Percentiles rank a stretch among this genome's conserved stretches.
phyloP scores from a whole-genome alignment of 345 rosid species.

The Turritis glabra region DNA sequence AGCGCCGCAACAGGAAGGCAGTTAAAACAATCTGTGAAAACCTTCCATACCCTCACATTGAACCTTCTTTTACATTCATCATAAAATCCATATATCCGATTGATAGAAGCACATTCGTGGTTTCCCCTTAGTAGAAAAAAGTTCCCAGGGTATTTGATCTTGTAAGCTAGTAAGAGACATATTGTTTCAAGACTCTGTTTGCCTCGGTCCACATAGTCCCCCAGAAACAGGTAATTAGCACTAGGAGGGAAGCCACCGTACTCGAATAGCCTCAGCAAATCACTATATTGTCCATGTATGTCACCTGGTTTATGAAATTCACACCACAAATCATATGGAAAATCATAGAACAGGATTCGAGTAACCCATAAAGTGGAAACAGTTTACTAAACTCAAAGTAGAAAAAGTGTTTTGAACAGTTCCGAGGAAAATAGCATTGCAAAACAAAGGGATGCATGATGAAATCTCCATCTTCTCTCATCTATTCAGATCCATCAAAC shows the following conservation, averaged over 20 bases:
- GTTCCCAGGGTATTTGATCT: conserved; percentile 90
- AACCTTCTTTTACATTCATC: conserved; percentile 95
- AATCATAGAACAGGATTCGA: neutral
- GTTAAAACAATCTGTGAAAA: conserved; percentile 87
- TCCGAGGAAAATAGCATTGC: neutral
- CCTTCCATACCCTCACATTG: conserved; percentile 90
- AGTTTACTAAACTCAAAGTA: neutral
- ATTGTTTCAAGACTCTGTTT: conserved; percentile 96
- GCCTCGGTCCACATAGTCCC: conserved; percentile 96
- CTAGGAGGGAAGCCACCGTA: conserved; percentile 94
- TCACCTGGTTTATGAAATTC: conserved; percentile 56
- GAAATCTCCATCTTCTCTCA: neutral
- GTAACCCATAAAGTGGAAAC: neutral
- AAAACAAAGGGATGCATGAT: too few relatives aligned
- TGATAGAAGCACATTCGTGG: conserved; percentile 93
- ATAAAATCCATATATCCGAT: conserved; percentile 88
- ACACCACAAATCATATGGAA: neutral
- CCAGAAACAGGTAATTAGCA: conserved; percentile 84
- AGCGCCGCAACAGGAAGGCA: conserved; percentile 94
- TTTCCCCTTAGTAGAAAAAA: conserved; percentile 90
- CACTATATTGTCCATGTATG: conserved; percentile 92
- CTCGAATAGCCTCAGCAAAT: conserved; percentile 85
- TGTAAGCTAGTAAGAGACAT: conserved; percentile 88
- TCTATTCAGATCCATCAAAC: conserved; percentile 11
- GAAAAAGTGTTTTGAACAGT: neutral